Evolutionary conservation across 2,329 filamentous ascomycete genomes (phyloP).

Genomic region (Teratosphaeria epicoccoides): DNA sequence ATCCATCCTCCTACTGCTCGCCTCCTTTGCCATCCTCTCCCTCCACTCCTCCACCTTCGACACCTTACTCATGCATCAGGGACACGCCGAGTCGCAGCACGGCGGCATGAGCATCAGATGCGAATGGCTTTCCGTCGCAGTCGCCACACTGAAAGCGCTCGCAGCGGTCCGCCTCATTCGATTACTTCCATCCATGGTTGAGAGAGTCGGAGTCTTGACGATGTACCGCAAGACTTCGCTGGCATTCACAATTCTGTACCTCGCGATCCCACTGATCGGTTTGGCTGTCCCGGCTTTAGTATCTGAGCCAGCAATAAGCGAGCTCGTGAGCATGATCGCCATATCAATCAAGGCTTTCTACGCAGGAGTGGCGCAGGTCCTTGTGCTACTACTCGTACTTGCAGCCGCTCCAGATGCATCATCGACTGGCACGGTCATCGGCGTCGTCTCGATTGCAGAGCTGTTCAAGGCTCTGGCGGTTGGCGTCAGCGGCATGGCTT

Average conservation of each 20-base stretch:
- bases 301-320: slow-evolving; percentile 22
- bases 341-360: slow-evolving; percentile 35
- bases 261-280: slow-evolving; percentile 30
- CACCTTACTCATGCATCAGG: slow-evolving; percentile 37
- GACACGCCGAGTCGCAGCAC: slow-evolving; percentile 34
- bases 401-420: slow-evolving; percentile 39
- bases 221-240: slow-evolving; percentile 33
- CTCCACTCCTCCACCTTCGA: slow-evolving; percentile 46
- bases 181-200: slow-evolving; percentile 27
- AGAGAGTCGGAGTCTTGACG: slow-evolving; percentile 31
- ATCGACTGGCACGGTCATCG: slow-evolving; percentile 37
- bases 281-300: slow-evolving; percentile 25
- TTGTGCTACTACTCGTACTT: slow-evolving; percentile 37
- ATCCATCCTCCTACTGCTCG: slow-evolving; percentile 35
- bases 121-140: slow-evolving; percentile 32
- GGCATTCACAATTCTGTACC: slow-evolving; percentile 31
- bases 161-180: slow-evolving; percentile 31
- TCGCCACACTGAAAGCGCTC: slow-evolving; percentile 32
- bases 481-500: slow-evolving; percentile 35
- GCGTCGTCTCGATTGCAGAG: slow-evolving; percentile 37
- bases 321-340: slow-evolving; percentile 29
- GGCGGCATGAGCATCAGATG: slow-evolving; percentile 39
- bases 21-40: slow-evolving; percentile 44
- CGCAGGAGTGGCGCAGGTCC: slow-evolving; percentile 31
- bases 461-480: slow-evolving; percentile 39